Conservation (phyloP, 495 filamentous ascomycete genomes). For the Cairneyella variabilis region DNA sequence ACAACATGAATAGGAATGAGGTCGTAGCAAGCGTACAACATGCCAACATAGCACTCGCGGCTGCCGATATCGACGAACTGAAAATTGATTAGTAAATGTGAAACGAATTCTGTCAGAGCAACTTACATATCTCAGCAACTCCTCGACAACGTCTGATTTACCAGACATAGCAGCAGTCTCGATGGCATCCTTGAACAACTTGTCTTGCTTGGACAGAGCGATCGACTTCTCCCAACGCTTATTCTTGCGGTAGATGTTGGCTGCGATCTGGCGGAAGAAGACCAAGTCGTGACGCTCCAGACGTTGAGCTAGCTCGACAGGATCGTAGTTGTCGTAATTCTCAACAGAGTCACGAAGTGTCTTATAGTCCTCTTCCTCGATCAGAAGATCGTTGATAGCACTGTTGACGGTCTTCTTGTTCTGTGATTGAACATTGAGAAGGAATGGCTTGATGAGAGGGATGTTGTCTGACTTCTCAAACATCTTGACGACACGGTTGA, state of each 20-base stretch:
- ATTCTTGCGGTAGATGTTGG: slow-evolving; percentile 98
- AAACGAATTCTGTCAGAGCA: background rate
- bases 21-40: slow-evolving; percentile 98
- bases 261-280: slow-evolving; percentile 98
- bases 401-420: slow-evolving; percentile 98
- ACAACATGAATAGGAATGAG: slow-evolving; percentile 88
- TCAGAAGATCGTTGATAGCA: slow-evolving; percentile 96
- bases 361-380: slow-evolving; percentile 99
- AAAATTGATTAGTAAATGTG: background rate
- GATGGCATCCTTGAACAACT: slow-evolving; percentile 99
- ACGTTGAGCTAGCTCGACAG: slow-evolving; percentile 89
- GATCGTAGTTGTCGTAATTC: slow-evolving; percentile 98
- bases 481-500: slow-evolving; percentile 96
- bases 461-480: slow-evolving; percentile 98
- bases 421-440: slow-evolving; percentile 92
- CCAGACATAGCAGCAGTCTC: slow-evolving; percentile 96
- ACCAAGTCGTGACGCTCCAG: slow-evolving; percentile 95
- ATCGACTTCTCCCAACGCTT: slow-evolving; percentile 99
- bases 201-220: slow-evolving; percentile 96
- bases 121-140: slow-evolving; percentile 94
- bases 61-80: slow-evolving; percentile 99
- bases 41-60: slow-evolving; percentile 97
- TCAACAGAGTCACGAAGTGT: slow-evolving; percentile 95
- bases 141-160: slow-evolving; percentile 89
- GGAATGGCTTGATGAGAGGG: slow-evolving; percentile 97